Conservation (phyloP, 2,329 filamentous ascomycete species). For the Curvularia sp. region DNA sequence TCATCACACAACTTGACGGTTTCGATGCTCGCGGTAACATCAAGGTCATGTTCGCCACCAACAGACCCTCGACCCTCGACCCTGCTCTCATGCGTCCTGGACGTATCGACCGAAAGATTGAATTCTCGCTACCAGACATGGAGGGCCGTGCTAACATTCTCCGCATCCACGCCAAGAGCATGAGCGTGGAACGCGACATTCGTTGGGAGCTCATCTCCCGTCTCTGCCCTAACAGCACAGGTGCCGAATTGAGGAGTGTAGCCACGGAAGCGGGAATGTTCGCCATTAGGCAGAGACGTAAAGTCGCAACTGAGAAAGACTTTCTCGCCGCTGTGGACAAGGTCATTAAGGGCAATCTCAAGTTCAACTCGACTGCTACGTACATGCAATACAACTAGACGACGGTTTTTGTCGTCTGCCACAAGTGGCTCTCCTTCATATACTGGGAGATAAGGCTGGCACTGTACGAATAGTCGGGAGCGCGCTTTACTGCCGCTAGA, state of each 20-base stretch:
- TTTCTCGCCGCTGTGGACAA: slow-evolving; percentile 98
- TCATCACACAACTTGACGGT: slow-evolving; percentile 95
- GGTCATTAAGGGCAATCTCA: slow-evolving; percentile 95
- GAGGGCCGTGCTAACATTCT: slow-evolving; percentile 97
- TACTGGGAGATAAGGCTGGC: not conserved
- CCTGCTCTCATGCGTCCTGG: slow-evolving; percentile 97
- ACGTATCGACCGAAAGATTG: slow-evolving; percentile 98
- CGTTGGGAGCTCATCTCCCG: slow-evolving; percentile 98
- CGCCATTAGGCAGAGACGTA: slow-evolving; percentile 89
- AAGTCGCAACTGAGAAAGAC: slow-evolving; percentile 99
- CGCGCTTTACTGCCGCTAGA: too few species aligned
- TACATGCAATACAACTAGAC: slow-evolving; percentile 98
- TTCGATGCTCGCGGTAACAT: slow-evolving; percentile 98
- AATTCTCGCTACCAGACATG: slow-evolving; percentile 96
- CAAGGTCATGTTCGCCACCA: slow-evolving; percentile 99
- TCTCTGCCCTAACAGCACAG: slow-evolving; percentile 95
- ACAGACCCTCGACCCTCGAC: slow-evolving; percentile 92
- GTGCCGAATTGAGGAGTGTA: slow-evolving; percentile 93
- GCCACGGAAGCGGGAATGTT: slow-evolving; percentile 99
- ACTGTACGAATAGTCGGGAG: slow-evolving; percentile 8
- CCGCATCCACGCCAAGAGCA: slow-evolving; percentile 98
- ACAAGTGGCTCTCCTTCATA: not conserved
- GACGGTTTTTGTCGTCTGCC: not conserved
- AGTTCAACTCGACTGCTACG: slow-evolving; percentile 69
- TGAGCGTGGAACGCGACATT: slow-evolving; percentile 98